Conservation (phyloP, 495 filamentous ascomycete species). For the Penicillium silybi region DNA sequence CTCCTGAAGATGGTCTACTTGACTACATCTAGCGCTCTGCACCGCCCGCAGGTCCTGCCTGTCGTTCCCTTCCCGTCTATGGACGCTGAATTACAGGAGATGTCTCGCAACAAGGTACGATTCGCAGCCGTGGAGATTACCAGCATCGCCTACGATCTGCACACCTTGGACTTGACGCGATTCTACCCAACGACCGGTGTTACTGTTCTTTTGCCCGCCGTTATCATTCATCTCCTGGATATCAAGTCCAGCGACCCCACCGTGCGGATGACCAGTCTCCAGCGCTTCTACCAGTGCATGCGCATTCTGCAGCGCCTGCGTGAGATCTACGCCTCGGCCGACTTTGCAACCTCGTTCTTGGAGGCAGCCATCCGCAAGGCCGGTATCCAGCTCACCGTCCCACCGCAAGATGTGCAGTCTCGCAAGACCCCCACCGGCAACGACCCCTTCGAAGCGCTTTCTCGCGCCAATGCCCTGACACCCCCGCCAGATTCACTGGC, state of each 20-base stretch:
- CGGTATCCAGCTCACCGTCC: constrained; percentile 52
- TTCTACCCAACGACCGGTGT: constrained; percentile 86
- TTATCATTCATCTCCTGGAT: constrained; percentile 87
- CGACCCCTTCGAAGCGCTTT: constrained; percentile 19
- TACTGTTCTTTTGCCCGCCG: constrained; percentile 81
- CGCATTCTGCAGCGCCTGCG: constrained; percentile 73
- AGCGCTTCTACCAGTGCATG: constrained; percentile 84
- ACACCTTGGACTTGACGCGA: constrained; percentile 61
- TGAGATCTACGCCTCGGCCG: constrained; percentile 81
- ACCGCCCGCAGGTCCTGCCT: constrained; percentile 81
- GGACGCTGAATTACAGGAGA: constrained; percentile 64
- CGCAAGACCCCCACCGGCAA: constrained; percentile 10
- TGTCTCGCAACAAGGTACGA: constrained; percentile 72
- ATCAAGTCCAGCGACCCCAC: constrained; percentile 73
- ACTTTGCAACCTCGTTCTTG: constrained; percentile 81
- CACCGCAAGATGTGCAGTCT: constrained; percentile 37
- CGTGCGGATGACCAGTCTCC: constrained; percentile 61
- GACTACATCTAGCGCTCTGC: constrained; percentile 80
- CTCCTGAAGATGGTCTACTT: constrained; percentile 86
- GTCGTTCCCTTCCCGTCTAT: constrained; percentile 58
- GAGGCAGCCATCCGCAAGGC: constrained; percentile 81
- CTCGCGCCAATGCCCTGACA: constrained; percentile 34
- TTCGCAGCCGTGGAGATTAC: constrained; percentile 78
- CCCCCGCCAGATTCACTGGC: constrained; percentile 44
- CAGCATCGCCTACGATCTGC: constrained; percentile 67